phyloP scores from a whole-genome alignment of 768 basidiomycete species.

The Chalciporus chontae region DNA sequence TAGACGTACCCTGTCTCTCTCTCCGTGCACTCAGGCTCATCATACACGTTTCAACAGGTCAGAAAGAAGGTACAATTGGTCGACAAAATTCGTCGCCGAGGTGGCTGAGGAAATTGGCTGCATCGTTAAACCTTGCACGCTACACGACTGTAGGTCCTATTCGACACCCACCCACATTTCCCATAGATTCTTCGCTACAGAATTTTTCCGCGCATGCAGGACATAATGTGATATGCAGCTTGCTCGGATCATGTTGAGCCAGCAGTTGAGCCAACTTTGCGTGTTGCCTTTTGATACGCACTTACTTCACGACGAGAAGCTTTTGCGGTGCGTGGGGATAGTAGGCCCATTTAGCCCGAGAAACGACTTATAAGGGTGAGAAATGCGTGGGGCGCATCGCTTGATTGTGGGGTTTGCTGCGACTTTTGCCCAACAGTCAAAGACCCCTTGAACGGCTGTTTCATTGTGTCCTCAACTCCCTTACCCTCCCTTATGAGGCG shows the following conservation, averaged over 20 bases:
- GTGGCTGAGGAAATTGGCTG: constrained; percentile 41
- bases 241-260: constrained; percentile 12
- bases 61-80: constrained; percentile 81
- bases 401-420: constrained; percentile 10
- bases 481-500: constrained; percentile 15
- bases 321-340: constrained; percentile 12
- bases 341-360: not conserved
- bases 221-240: constrained; percentile 2
- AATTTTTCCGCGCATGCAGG: constrained; percentile 1
- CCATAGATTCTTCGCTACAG: constrained; percentile 1
- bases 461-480: constrained; percentile 1
- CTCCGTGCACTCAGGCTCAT: constrained; percentile 12
- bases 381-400: constrained; percentile 4
- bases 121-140: constrained; percentile 1
- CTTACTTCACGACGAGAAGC: constrained; percentile 3
- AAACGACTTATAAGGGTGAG: constrained; percentile 7
- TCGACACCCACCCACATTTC: constrained; percentile 4
- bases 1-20: constrained; percentile 3
- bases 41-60: constrained; percentile 48
- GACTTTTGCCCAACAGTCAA: constrained; percentile 10
- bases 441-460: constrained; percentile 11
- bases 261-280: not conserved
- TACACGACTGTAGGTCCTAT: constrained; percentile 6
- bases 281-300: constrained; percentile 7
- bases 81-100: constrained; percentile 71